A percentile compares a stretch with the other conserved stretches of the same genome.
Evolutionary conservation across 1,284 basidiomycete genomes (phyloP).

Genomic region (Tilletiaria anomala): DNA sequence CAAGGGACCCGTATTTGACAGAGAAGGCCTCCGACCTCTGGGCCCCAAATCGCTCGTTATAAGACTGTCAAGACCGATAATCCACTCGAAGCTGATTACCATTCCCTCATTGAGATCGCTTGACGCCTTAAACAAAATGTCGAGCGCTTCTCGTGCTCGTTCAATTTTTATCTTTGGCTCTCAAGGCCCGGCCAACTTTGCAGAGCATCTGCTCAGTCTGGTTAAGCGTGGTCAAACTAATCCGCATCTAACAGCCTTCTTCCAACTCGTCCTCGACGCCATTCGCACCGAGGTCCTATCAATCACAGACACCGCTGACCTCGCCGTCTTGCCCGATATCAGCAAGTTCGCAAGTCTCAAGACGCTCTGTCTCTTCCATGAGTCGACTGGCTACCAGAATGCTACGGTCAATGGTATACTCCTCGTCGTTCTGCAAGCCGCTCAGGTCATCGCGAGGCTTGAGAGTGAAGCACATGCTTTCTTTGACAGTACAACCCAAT

Average conservation of each 20-base stretch:
- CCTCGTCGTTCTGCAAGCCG: neutral
- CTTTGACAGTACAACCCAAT: neutral
- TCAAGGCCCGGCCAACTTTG: neutral
- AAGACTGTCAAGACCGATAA: too few species aligned
- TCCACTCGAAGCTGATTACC: too few species aligned
- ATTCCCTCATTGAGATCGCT: too few species aligned
- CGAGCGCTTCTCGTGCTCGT: too few species aligned
- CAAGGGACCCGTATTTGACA: too few species aligned
- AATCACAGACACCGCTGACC: neutral
- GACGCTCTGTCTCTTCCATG: neutral
- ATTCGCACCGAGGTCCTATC: neutral
- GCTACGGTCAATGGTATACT: neutral
- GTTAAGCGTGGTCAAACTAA: neutral
- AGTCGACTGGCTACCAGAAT: neutral
- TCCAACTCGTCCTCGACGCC: neutral
- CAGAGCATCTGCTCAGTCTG: neutral
- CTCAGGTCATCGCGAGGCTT: too few species aligned
- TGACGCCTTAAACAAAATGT: too few species aligned
- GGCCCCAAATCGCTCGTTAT: too few species aligned
- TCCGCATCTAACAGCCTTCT: neutral
- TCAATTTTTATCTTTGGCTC: neutral
- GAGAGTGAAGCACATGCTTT: neutral
- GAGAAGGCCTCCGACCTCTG: too few species aligned
- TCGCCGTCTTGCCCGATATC: neutral
- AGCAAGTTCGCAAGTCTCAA: neutral